Conservation (phyloP, 257 asterid genomes). For the Solanum medicagineum region DNA sequence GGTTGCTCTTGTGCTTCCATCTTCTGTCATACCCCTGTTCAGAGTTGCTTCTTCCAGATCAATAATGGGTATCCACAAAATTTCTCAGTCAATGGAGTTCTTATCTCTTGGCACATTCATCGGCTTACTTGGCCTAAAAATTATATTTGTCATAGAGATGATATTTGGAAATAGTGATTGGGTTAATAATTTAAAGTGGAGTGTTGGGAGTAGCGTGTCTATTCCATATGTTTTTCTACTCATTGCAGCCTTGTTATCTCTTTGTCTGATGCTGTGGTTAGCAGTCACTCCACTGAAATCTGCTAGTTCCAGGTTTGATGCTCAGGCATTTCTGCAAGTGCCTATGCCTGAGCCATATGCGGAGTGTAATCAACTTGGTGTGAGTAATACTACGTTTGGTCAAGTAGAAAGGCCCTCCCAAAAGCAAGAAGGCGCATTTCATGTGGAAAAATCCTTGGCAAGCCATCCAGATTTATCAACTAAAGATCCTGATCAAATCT, state of each 20-base stretch:
- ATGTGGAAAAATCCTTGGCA: conserved; percentile 24
- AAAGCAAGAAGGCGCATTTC: conserved; percentile 21
- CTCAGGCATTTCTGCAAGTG: conserved; percentile 21
- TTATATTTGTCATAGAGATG: conserved; percentile 71
- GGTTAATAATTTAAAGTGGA: conserved; percentile 76
- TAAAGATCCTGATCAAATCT: conserved; percentile 26
- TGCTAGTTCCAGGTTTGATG: conserved; percentile 39
- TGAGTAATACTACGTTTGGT: conserved; percentile 19
- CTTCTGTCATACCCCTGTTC: conserved; percentile 82
- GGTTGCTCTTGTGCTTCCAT: conserved; percentile 85
- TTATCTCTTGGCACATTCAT: conserved; percentile 45
- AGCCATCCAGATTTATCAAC: conserved; percentile 17
- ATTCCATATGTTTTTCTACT: conserved; percentile 56
- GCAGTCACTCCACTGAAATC: conserved; percentile 82
- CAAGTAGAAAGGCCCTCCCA: conserved; percentile 24
- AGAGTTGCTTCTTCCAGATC: conserved; percentile 78
- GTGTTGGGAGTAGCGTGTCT: conserved; percentile 46
- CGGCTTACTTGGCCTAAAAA: conserved; percentile 61
- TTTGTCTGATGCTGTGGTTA: conserved; percentile 73
- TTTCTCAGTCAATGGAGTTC: conserved; percentile 49
- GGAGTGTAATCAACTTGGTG: conserved; percentile 24
- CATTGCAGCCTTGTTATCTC: conserved; percentile 42
- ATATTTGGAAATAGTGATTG: conserved; percentile 87
- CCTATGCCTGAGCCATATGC: conserved; percentile 12
- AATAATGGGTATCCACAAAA: conserved; percentile 63